Base-by-base conservation (phyloP, 176 grass and related monocot species). In the Oryza officinalis region DNA sequence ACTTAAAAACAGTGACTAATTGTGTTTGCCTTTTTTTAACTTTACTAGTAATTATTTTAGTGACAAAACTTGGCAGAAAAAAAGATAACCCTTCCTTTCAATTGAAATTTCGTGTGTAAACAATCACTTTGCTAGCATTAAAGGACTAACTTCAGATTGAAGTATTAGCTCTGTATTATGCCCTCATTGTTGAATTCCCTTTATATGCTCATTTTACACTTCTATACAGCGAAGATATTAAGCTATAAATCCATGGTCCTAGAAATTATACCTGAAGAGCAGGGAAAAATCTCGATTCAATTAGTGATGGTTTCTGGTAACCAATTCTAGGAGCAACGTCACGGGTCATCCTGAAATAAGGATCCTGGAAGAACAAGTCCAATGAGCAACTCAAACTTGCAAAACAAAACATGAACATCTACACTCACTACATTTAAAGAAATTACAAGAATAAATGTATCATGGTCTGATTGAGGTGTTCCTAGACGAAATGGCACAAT, bases 331-430 rank as follows among this genome's bases (percentile, higher is more conserved):
- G 93, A 84, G 96, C 96, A 92, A 99, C 96, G 67, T 99, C 96
- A 47, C 96, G 93, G 47, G 96, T 99, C 96, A 99, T 99, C 83
- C 93, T 92, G 71, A 99, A 99, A 83, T 99, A 99, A 72, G 96
- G 96, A 90, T 99, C 96, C 96, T 96, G 77, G 31, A 85, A 76
- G 27, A 83, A 14, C 46, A 30, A n/a, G n/a, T 81, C 5, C 40
- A 67, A 78, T 65, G 31, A 82, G 27, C 30, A 82, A 40, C 33
- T 67, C 4, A 59, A 59, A 57, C 15, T 47, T 27, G 7, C 7
- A 38, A 71, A 81, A 63, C 8, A 65, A 67, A 77, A 41, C 75
- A 76, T 32, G 57, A 59, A 79, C 9, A 82, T 27, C 20, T 25
- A 69, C 10, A 22, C 20, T 54, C 12, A 13, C 12, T 27, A 76